Percentiles rank a stretch among this genome's conserved stretches.
phyloP scores from a whole-genome alignment of 129 eudicot genomes.

The Artemisia argyi region DNA sequence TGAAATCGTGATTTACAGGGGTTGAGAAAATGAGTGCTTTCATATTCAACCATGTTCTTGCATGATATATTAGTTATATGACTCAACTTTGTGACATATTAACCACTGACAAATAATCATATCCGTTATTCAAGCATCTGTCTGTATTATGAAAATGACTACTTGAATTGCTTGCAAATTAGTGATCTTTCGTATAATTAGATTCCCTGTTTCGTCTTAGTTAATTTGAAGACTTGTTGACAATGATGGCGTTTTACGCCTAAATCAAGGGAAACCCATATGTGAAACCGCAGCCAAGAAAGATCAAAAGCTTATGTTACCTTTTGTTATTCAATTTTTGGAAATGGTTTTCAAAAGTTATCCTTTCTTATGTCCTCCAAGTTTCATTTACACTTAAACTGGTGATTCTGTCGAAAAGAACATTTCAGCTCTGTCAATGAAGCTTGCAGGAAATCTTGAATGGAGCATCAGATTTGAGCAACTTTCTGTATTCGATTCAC shows the following conservation, averaged over 20 bases:
- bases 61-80: neutral
- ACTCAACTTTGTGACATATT: too few relatives aligned
- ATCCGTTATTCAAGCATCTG: too few relatives aligned
- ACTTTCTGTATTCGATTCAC: constrained; percentile 49
- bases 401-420: constrained; percentile 68
- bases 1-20: too few relatives aligned
- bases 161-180: neutral
- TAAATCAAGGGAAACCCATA: neutral
- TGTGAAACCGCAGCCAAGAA: neutral
- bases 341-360: constrained; percentile 8
- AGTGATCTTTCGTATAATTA: neutral
- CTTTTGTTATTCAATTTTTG: constrained; percentile 2
- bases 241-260: too few relatives aligned
- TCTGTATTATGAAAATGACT: neutral
- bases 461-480: constrained; percentile 61
- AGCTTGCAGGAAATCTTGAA: constrained; percentile 69
- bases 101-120: too few relatives aligned
- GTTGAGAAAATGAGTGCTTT: neutral
- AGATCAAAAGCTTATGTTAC: constrained; percentile 11
- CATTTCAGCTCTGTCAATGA: constrained; percentile 66
- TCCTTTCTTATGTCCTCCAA: neutral
- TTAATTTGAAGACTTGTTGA: neutral
- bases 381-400: constrained; percentile 28
- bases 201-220: neutral
- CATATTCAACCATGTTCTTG: neutral